Evolutionary conservation across 169 alveolate genomes (phyloP).

Genomic region (Perkinsus olseni): DNA sequence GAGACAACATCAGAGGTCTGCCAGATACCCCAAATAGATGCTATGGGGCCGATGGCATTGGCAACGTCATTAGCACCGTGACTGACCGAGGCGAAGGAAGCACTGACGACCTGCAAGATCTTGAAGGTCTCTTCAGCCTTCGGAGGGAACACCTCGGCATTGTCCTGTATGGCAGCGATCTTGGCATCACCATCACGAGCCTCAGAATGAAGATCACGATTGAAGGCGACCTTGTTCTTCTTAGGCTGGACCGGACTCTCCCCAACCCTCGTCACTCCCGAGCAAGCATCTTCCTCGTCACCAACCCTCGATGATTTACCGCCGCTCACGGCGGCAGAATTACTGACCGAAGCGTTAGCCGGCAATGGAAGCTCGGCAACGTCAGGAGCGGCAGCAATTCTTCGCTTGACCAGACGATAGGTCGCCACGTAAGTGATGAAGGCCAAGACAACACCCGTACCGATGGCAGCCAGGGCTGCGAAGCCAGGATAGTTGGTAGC

Average conservation of each 20-base stretch:
- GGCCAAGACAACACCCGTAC: background rate
- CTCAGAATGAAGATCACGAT: background rate
- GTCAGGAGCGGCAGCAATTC: background rate
- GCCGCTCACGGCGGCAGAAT: too few relatives aligned
- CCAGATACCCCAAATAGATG: constrained; percentile 39
- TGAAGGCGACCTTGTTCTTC: too few relatives aligned
- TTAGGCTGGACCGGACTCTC: too few relatives aligned
- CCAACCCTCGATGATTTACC: too few relatives aligned
- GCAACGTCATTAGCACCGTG: constrained; percentile 75
- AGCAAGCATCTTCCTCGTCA: too few relatives aligned
- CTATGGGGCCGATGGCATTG: constrained; percentile 67
- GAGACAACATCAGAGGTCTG: constrained; percentile 24
- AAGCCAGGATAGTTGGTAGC: too few relatives aligned
- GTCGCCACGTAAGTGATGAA: background rate
- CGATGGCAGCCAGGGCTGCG: too few relatives aligned
- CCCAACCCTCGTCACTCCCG: too few relatives aligned
- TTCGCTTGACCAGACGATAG: background rate
- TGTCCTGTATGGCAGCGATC: constrained; percentile 18
- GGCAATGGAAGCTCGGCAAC: background rate
- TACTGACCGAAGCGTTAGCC: too few relatives aligned
- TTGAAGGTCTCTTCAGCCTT: constrained; percentile 25
- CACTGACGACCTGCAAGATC: constrained; percentile 49
- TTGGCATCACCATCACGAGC: constrained; percentile 11
- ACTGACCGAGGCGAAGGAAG: constrained; percentile 57
- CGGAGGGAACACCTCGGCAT: constrained; percentile 37